Percentiles rank a stretch among this genome's conserved stretches.
Evolutionary conservation across 257 asterid species (phyloP).

Genomic region (Rehmannia glutinosa): DNA sequence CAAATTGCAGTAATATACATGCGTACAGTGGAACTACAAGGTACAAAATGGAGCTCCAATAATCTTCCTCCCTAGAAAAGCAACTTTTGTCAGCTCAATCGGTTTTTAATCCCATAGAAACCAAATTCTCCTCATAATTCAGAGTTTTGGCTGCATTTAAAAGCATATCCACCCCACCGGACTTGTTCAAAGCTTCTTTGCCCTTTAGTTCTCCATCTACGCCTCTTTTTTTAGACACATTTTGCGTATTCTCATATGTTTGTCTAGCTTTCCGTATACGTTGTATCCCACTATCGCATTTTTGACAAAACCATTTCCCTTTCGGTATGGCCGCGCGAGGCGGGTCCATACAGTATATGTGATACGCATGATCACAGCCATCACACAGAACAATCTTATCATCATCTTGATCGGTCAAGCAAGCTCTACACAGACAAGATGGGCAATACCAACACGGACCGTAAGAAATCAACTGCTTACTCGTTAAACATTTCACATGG

Average conservation of each 20-base stretch:
- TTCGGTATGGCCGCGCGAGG: conserved; percentile 50
- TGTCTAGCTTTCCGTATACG: conserved; percentile 39
- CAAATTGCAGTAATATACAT: conserved; percentile 15
- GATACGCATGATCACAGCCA: conserved; percentile 80
- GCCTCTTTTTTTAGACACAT: conserved; percentile 24
- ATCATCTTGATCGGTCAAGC: conserved; percentile 61
- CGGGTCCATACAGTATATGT: conserved; percentile 69
- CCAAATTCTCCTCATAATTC: conserved; percentile 48
- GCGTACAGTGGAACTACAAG: conserved; percentile 2
- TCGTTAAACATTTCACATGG: conserved; percentile 64
- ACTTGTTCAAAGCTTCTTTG: conserved; percentile 31
- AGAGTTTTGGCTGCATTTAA: conserved; percentile 67
- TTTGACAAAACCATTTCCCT: conserved; percentile 71
- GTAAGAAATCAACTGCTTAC: conserved; percentile 45
- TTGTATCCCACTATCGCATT: conserved; percentile 44
- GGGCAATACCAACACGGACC: conserved; percentile 83
- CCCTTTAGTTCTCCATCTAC: conserved; percentile 22
- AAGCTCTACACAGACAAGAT: conserved; percentile 69
- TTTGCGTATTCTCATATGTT: conserved; percentile 29
- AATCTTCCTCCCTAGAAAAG: no score
- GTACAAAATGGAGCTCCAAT: background rate
- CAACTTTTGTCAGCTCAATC: background rate
- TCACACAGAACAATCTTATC: conserved; percentile 76
- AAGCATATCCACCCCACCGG: conserved; percentile 83
- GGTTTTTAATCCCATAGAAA: conserved; percentile 26